Evolutionary conservation across 208 protist genomes (phyloP).

Genomic region (Leishmania amazonensis): DNA sequence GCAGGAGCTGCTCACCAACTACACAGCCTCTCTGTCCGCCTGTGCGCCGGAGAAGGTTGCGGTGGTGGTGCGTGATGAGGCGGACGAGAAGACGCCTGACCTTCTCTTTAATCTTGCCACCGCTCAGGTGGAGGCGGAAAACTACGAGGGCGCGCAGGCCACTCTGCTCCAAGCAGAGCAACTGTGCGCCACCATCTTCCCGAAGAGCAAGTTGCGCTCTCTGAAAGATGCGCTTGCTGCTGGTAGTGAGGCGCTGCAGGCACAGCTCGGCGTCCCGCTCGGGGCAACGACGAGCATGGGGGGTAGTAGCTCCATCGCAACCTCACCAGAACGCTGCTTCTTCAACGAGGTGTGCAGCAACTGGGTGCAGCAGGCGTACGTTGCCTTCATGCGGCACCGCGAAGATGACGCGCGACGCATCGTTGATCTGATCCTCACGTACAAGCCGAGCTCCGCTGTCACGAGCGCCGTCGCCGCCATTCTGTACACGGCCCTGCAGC

Average conservation of each 20-base stretch:
- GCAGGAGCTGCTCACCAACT: conserved; percentile 77
- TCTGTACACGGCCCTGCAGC: conserved; percentile 71
- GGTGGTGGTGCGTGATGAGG: conserved; percentile 36
- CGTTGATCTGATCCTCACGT: conserved; percentile 54
- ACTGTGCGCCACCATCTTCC: conserved; percentile 50
- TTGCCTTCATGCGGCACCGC: conserved; percentile 47
- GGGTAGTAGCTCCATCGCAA: background rate
- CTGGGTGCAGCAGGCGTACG: conserved; percentile 86
- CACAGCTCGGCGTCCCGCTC: conserved; percentile 27
- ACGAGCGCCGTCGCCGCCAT: conserved; percentile 71
- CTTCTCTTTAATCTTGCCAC: conserved; percentile 82
- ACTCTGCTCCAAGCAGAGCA: conserved; percentile 71
- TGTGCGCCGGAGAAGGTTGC: conserved; percentile 48
- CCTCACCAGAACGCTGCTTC: conserved; percentile 62
- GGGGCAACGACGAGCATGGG: conserved; percentile 4
- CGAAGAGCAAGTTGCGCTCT: conserved; percentile 44
- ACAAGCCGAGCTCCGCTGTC: conserved; percentile 61
- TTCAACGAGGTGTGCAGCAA: conserved; percentile 79
- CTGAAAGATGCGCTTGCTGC: conserved; percentile 57
- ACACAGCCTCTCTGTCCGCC: conserved; percentile 58
- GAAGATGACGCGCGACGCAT: conserved; percentile 51
- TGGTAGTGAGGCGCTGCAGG: conserved; percentile 27
- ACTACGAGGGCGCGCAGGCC: conserved; percentile 52
- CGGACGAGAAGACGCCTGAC: conserved; percentile 71
- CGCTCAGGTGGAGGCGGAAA: conserved; percentile 62